Evolutionary conservation across 192 early-diverging fungal species (phyloP).

Genomic region (Geranomyces michiganensis): DNA sequence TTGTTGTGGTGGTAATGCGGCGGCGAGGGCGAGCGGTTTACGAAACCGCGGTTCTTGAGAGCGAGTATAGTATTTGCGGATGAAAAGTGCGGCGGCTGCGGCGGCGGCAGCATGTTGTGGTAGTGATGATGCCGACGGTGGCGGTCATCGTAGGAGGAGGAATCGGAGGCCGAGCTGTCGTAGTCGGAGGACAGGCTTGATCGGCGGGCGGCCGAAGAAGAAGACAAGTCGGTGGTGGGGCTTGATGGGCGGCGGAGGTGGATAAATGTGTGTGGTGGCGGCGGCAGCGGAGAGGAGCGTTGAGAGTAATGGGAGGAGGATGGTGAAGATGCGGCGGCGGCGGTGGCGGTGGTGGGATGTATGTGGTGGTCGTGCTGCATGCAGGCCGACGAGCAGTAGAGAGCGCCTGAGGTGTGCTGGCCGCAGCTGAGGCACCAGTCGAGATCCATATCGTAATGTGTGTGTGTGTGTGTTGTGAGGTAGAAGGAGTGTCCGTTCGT

Average conservation of each 20-base stretch:
- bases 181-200: too few relatives aligned
- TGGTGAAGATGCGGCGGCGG: too few relatives aligned
- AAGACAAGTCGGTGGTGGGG: neutral
- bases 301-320: too few relatives aligned
- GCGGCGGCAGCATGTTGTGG: neutral
- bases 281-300: neutral
- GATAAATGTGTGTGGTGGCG: neutral
- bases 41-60: conserved; percentile 19
- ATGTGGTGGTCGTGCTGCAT: neutral
- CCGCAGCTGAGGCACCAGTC: conserved; percentile 22
- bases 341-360: neutral
- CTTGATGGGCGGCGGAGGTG: neutral
- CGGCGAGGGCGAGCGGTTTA: conserved; percentile 14
- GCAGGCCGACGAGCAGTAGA: conserved; percentile 24
- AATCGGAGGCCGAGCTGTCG: neutral
- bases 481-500: too few relatives aligned
- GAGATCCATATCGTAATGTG: conserved; percentile 14
- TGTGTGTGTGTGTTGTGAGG: too few relatives aligned
- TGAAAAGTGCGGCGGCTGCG: neutral
- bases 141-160: neutral
- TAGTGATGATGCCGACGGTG: neutral
- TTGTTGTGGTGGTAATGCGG: neutral
- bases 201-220: neutral
- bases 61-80: neutral
- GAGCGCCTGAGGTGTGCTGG: neutral